phyloP scores from a whole-genome alignment of 176 grass and related monocot genomes.

The Avena insularis region DNA sequence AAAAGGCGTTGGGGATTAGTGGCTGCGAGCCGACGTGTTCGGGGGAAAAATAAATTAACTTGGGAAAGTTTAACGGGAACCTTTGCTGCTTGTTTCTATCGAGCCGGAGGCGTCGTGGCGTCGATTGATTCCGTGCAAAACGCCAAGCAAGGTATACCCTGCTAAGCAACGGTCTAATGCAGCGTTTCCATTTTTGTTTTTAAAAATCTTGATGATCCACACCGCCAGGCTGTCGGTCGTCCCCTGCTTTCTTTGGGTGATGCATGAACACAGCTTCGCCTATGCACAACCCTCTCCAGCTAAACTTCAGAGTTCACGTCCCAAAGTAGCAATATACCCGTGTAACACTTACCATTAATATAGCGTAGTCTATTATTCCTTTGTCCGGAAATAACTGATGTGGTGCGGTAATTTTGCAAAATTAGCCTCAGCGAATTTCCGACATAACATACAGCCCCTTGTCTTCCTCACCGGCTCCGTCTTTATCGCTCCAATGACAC shows the following conservation, averaged over 20 bases:
- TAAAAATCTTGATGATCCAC: slow-evolving; percentile 5
- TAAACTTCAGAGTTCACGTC: neutral
- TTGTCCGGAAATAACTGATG: too few species aligned
- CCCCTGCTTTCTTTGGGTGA: neutral
- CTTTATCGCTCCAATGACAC: too few species aligned
- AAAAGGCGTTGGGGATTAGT: slow-evolving; percentile 59
- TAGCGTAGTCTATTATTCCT: too few species aligned
- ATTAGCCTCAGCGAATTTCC: too few species aligned
- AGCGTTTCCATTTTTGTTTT: neutral
- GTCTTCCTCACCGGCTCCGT: too few species aligned
- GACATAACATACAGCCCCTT: too few species aligned
- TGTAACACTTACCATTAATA: too few species aligned
- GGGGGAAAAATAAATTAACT: neutral
- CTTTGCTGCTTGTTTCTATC: slow-evolving; percentile 29
- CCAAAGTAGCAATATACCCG: neutral
- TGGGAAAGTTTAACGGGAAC: slow-evolving; percentile 37
- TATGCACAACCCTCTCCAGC: neutral
- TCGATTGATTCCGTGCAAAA: slow-evolving; percentile 17
- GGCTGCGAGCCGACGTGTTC: slow-evolving; percentile 50
- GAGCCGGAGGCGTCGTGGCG: neutral
- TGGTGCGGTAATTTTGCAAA: too few species aligned
- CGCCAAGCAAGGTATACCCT: neutral
- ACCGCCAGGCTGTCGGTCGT: neutral
- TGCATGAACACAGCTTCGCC: neutral
- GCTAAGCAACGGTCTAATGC: slow-evolving; percentile 22